Evolutionary conservation across 1,139 yeast genomes (phyloP), one percentile per base, ranked within the genome.

Genomic region (Saccharomyces hybrid): DNA sequence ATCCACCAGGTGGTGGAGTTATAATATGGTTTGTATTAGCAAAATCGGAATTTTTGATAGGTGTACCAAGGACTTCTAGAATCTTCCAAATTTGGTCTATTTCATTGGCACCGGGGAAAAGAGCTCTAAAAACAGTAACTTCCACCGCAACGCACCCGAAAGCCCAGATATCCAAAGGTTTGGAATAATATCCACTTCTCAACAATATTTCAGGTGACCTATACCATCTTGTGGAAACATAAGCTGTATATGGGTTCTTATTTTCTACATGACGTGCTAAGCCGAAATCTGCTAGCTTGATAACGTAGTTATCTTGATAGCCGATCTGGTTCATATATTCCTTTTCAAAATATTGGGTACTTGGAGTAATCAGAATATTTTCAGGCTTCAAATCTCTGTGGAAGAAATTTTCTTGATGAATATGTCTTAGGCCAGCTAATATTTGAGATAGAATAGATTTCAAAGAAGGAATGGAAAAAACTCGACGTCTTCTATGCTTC

Each of bases 331-430:
- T 48, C 42, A 68, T 53, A 62, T 67, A 66, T 6, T 58, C 52
- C 72, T 75, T 46, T 80, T 85, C 60, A 66, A 78, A 84, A 63
- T 77, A 84, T 52, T 77, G 76, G 47, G 71, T 70, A 2, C 86
- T 73, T 25, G 83, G 81, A 48, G 84, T 76, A 1, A 91, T 81
- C 60, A 91, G 78, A 29, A 93, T 84, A 69, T 93, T 93, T 64
- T 85, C 98, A 0, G 98, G 98, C 70, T 91, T 93, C 53, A 93
- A 79, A 74, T 93, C 99, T 57, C 99, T 80, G 69, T 93, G 98
- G 67, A 86, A 88, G 68, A 80, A 91, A 34, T 82, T 80, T 59
- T 80, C 75, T 29, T 73, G 72, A 68, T 93, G 99, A 56, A 93
- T 89, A 70, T 93, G 98, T 53, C 80, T 78, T 46, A 91, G 76